Evolutionary conservation across 2,329 filamentous ascomycete species (phyloP), one percentile per base, ranked within the genome.

Genomic region (Trichoderma asperellum): DNA sequence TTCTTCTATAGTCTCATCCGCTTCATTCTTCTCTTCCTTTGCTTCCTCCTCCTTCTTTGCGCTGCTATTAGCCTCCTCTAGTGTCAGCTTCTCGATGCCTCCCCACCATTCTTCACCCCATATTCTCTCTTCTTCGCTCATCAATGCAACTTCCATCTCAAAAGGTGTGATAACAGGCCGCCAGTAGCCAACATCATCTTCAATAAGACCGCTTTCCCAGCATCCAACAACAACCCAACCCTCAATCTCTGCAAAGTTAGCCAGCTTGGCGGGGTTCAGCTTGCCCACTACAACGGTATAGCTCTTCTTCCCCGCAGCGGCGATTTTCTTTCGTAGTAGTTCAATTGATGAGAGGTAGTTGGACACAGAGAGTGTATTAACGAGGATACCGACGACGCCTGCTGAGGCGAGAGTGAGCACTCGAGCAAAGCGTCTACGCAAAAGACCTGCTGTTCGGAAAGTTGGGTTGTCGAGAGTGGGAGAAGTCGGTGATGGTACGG

Each of bases 261-360:
- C 96, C 27, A 99, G 86, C 79, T 99, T 99, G 47, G 94, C 95
- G 0, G 94, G 91, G 76, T 98, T 99, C 32, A 99, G 85, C 79
- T 98, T 98, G 70, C 96, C 96, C 0, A 99, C 96, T 2, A 99
- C 96, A 59, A 99, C 93, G 1, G 95, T 93, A 79, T 99, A 99
- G 78, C 89, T 92, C 82, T 98, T 99, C 83, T 98, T 98, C 12
- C 94, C 94, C 0, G 93, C 92, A 0, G 84, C 86, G 0, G 88
- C 86, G 73, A 99, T 97, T 71, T 90, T 87, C 8, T 83, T 79
- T 70, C 92, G 89, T 37, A 97, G 86, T 67, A 91, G 86, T 16
- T 91, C 86, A 52, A 98, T 89, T 0, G 94, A 94, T 16, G 88
- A 83, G 72, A 97, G 86, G 82, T 97, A 98, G 78, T 97, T 96